Percentiles rank a stretch among this genome's conserved stretches.
phyloP scores from a whole-genome alignment of 108 stramenopile genomes.

The Nitzschia putrida region DNA sequence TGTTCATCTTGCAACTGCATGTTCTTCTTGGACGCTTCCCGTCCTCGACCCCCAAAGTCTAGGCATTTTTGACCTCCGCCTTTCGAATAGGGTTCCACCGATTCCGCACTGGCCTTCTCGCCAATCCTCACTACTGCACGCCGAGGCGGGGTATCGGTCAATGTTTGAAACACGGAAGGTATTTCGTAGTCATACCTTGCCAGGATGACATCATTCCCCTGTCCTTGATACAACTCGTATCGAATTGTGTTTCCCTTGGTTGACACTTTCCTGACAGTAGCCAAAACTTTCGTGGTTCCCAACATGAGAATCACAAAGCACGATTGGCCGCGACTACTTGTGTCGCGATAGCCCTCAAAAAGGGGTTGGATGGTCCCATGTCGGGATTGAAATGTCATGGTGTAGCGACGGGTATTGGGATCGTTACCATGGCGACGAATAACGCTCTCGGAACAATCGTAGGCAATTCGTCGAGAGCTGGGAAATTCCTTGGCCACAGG shows the following conservation, averaged over 20 bases:
- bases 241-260: neutral
- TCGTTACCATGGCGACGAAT: too few relatives aligned
- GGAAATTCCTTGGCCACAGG: too few relatives aligned
- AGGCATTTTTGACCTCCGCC: slow-evolving; percentile 9
- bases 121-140: slow-evolving; percentile 4
- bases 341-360: neutral
- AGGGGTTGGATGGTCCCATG: neutral
- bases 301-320: neutral
- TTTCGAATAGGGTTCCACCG: slow-evolving; percentile 6
- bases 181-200: slow-evolving; percentile 23
- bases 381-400: slow-evolving; percentile 7
- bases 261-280: neutral
- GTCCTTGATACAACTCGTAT: neutral
- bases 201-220: neutral
- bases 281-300: neutral
- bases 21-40: slow-evolving; percentile 37
- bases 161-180: slow-evolving; percentile 6
- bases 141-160: slow-evolving; percentile 17
- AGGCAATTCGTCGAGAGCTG: too few relatives aligned
- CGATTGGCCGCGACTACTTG: neutral
- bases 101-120: slow-evolving; percentile 5
- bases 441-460: too few relatives aligned
- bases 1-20: slow-evolving; percentile 40
- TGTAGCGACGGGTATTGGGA: neutral
- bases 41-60: slow-evolving; percentile 42